Evolutionary conservation across 768 basidiomycete genomes (phyloP).

Genomic region (Gloeopeniophorella convolvens): DNA sequence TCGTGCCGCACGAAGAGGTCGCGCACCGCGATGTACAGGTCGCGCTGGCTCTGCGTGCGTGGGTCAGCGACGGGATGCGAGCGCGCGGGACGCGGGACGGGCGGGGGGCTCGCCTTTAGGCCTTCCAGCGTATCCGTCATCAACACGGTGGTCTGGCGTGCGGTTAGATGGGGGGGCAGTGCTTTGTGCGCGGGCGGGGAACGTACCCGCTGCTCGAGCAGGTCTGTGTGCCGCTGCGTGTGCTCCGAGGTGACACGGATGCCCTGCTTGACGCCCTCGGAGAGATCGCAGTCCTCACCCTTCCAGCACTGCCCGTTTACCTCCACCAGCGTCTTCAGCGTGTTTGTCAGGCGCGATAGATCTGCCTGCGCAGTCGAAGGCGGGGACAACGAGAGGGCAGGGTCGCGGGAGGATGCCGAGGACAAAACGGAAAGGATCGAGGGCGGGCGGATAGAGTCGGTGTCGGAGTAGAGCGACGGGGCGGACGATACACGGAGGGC

Average conservation of each 20-base stretch:
- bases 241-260: slow-evolving; percentile 61
- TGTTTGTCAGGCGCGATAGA: slow-evolving; percentile 75
- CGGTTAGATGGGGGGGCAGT: neutral
- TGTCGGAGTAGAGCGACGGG: slow-evolving; percentile 30
- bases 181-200: neutral
- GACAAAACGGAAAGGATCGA: slow-evolving; percentile 26
- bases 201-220: slow-evolving; percentile 66
- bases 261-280: slow-evolving; percentile 69
- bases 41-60: slow-evolving; percentile 56
- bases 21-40: slow-evolving; percentile 80
- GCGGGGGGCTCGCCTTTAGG: slow-evolving; percentile 49
- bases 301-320: slow-evolving; percentile 79
- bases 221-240: slow-evolving; percentile 63
- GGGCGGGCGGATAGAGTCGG: slow-evolving; percentile 23
- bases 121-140: slow-evolving; percentile 68
- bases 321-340: slow-evolving; percentile 69
- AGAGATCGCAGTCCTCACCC: slow-evolving; percentile 75
- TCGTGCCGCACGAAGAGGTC: slow-evolving; percentile 86
- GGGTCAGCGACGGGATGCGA: neutral
- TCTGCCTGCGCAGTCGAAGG: slow-evolving; percentile 55
- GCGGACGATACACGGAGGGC: slow-evolving; percentile 30
- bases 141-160: slow-evolving; percentile 49
- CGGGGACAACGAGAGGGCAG: slow-evolving; percentile 4
- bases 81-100: slow-evolving; percentile 4
- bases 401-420: slow-evolving; percentile 19